Base-by-base conservation (phyloP, 176 grass and related monocot species). In the Eleusine coracana region DNA sequence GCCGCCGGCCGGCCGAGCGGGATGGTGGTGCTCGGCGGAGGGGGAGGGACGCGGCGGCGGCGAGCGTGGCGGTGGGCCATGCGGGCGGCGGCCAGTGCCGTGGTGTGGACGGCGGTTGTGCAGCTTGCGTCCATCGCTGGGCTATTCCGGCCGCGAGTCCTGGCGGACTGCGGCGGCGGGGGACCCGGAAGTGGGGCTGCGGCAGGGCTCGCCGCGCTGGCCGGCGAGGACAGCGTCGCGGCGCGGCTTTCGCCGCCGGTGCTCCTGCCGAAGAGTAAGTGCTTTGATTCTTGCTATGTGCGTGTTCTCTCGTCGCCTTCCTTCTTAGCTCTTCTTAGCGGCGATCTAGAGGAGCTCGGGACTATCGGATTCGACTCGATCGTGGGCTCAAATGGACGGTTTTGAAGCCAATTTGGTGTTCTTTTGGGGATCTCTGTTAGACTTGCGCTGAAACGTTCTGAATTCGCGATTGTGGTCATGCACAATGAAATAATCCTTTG, bases 31-130 rank as follows among this genome's bases (percentile, higher is more conserved):
- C 21, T 66, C 14, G 75, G 75, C 67, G 78, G 78, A 5, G 80
- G 34, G 3, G 73, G 41, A 2, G 80, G 44, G 55, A 73, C 55
- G 3, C 71, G 84, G 71, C 65, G 79, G 31, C 61, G 88, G 79
- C 87, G 80, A 14, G 74, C 54, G 64, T 90, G 90, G 86, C 78
- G 93, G 64, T 99, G 91, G 96, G 83, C 90, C 39, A 90, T 99
- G 89, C 85, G 91, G 65, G 89, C 92, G 85, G 96, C 83, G 56
- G 88, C 93, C 15, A 98, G 96, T 80, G 90, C 90, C 62, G 78
- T 98, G 55, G 48, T 96, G 46, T 98, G 96, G 96, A 93, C 87
- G 66, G 91, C 81, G 23, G 82, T 95, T 23, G 90, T 95, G 85
- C 96, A 98, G 83, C 82, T 98, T 23, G 87, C 91, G 15, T 92